Conservation (phyloP, 805 yeast species). For the Candida xiaguanensis region DNA sequence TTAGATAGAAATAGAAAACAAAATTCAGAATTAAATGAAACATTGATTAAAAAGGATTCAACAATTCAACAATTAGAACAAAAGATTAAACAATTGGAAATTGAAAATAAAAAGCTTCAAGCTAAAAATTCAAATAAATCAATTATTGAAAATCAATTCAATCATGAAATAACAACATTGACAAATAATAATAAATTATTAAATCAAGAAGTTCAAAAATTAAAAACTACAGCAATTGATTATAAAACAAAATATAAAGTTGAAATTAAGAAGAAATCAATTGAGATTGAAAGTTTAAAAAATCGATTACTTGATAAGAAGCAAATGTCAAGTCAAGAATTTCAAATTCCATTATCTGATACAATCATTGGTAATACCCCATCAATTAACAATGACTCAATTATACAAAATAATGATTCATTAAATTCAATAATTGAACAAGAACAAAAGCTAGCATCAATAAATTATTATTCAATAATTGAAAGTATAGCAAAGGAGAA, state of each 20-base stretch:
- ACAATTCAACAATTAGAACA: slow-evolving; percentile 21
- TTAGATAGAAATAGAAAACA: slow-evolving; percentile 32
- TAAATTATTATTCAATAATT: slow-evolving; percentile 23
- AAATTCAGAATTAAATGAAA: slow-evolving; percentile 26
- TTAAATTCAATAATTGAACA: slow-evolving; percentile 1
- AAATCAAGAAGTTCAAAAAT: slow-evolving; percentile 23
- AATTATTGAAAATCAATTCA: slow-evolving; percentile 17
- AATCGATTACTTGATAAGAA: slow-evolving; percentile 29
- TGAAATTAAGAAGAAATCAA: slow-evolving; percentile 29
- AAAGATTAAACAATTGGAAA: slow-evolving; percentile 19
- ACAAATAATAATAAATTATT: slow-evolving; percentile 22
- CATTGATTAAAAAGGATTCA: slow-evolving; percentile 25
- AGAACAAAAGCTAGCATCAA: slow-evolving; percentile 8
- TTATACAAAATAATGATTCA: background rate
- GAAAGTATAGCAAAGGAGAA: slow-evolving; percentile 36
- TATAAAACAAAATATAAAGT: slow-evolving; percentile 31
- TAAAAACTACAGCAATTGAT: slow-evolving; percentile 27
- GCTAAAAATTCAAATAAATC: slow-evolving; percentile 10
- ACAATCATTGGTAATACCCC: slow-evolving; percentile 28
- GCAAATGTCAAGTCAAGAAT: slow-evolving; percentile 25
- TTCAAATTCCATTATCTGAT: slow-evolving; percentile 20
- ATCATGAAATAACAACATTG: slow-evolving; percentile 15
- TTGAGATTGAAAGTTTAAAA: slow-evolving; percentile 31
- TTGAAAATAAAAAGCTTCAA: slow-evolving; percentile 12
- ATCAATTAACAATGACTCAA: slow-evolving; percentile 21